A percentile compares a stretch with the other conserved stretches of the same genome.
phyloP scores from a whole-genome alignment of 208 protist species.

The Wallacemonas sp. region DNA sequence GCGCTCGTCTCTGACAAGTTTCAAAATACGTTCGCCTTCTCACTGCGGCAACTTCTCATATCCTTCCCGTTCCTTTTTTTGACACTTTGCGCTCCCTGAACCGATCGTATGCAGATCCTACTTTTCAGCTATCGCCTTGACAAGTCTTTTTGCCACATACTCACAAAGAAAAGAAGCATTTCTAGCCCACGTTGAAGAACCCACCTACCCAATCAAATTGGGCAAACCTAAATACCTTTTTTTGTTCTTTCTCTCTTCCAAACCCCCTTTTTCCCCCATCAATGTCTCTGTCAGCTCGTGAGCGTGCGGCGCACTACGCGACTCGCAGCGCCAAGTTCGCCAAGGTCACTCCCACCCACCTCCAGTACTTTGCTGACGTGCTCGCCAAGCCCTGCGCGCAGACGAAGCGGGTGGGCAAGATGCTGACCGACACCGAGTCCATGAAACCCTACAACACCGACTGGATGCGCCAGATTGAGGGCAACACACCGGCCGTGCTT shows the following conservation, averaged over 20 bases:
- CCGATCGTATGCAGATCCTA: too few relatives aligned
- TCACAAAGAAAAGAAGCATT: too few relatives aligned
- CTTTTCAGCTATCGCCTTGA: too few relatives aligned
- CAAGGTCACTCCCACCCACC: slow-evolving; percentile 42
- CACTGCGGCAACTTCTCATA: background rate
- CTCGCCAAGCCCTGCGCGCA: slow-evolving; percentile 42
- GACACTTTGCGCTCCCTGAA: slow-evolving; percentile 12
- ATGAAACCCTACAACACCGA: slow-evolving; percentile 67
- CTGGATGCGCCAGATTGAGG: slow-evolving; percentile 71
- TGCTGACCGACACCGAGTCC: slow-evolving; percentile 41
- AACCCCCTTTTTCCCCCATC: background rate
- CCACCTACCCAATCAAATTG: too few relatives aligned
- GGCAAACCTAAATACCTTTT: background rate
- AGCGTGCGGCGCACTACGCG: slow-evolving; percentile 68
- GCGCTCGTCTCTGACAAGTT: too few relatives aligned
- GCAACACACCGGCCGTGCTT: slow-evolving; percentile 48
- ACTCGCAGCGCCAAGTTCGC: slow-evolving; percentile 50
- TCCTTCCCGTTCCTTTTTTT: slow-evolving; percentile 6
- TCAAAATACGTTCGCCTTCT: background rate
- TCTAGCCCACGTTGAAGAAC: too few relatives aligned
- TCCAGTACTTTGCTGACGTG: slow-evolving; percentile 54
- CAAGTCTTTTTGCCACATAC: too few relatives aligned
- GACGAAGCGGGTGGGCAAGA: slow-evolving; percentile 47
- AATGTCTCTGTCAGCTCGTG: slow-evolving; percentile 38
- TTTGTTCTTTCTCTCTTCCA: background rate